Base-by-base conservation (phyloP, 169 alveolate species). In the Ichthyophthirius multifiliis region DNA sequence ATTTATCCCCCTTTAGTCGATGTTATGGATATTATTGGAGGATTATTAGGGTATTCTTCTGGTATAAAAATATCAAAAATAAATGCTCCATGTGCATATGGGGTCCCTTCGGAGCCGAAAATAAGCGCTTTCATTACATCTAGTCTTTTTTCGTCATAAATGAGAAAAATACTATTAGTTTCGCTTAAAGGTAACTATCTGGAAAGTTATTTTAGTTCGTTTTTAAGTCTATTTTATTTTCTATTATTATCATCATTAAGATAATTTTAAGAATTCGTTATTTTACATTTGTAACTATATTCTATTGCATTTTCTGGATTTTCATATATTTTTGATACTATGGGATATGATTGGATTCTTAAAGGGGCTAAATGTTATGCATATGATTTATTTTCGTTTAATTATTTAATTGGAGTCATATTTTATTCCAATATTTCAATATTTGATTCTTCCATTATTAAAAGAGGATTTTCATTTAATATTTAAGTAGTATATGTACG, bases 41-140 rank as follows among this genome's bases (percentile, higher is more conserved):
- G 96, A 35, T 65, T 31, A 32, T 74, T 76, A 15, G 96, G 96
- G 82, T 92, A 92, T 43, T 75, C 84, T 32, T 73, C 87, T 63
- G 85, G 92, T 65, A 88, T 86, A 44, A 81, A 83, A 32, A 92
- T 87, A 81, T 89, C 94, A 75, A 89, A 92, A 44, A 84, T 65
- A 75, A 82, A 92, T 7, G 93, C 92, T 13, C 96, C 96, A 64
- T 90, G 90, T 15, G 87, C 89, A 71, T 92, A 92, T 3, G 96
- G 96, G 2, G 96, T 87, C 35, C 92, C 96, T 18, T 84, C 91
- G 44, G 94, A 83, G 23, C 96, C 96, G 64, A 90, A 86, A 6
- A 92, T 87, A 34, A 92, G 43, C 1, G 88, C 96, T 43, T 82
- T 62, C 88, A 91, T 91, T 37, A 46, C 83, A 74, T 88, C 92